phyloP scores from a whole-genome alignment of 1,284 basidiomycete species.

The Leccinum solheimii region DNA sequence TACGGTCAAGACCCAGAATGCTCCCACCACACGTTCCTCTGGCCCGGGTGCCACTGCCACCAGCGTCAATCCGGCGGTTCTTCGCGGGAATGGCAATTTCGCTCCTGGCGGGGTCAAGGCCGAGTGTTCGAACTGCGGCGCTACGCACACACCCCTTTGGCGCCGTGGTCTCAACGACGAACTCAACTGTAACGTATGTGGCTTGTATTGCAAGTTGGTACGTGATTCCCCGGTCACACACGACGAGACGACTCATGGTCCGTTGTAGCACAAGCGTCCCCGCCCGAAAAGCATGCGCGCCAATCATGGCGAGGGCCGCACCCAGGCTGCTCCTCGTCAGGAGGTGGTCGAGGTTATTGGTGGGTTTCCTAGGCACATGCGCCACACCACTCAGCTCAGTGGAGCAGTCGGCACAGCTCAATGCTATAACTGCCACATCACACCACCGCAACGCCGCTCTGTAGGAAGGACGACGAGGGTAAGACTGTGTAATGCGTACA shows the following conservation, averaged over 20 bases:
- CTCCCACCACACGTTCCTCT: no score
- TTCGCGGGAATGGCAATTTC: no score
- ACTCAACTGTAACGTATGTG: slow-evolving; percentile 81
- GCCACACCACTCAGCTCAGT: slow-evolving; percentile 27
- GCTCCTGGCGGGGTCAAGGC: no score
- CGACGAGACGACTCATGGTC: no score
- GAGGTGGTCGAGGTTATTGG: slow-evolving; percentile 54
- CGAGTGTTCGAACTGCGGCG: slow-evolving; percentile 63
- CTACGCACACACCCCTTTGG: slow-evolving; percentile 82
- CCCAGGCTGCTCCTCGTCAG: slow-evolving; percentile 56
- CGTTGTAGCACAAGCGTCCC: neutral
- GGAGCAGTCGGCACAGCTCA: slow-evolving; percentile 51
- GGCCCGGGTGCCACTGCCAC: no score
- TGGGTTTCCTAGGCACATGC: slow-evolving; percentile 36
- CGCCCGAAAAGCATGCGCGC: slow-evolving; percentile 82
- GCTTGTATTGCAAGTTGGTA: slow-evolving; percentile 77
- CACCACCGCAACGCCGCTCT: slow-evolving; percentile 86
- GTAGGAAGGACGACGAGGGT: slow-evolving; percentile 89
- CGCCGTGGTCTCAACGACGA: slow-evolving; percentile 79
- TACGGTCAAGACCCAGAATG: no score
- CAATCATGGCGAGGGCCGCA: slow-evolving; percentile 60
- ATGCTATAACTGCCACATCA: slow-evolving; percentile 89
- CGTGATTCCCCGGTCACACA: slow-evolving; percentile 24
- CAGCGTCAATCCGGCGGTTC: no score
- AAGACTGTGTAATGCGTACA: slow-evolving; percentile 90